Conservation (phyloP, 2,329 filamentous ascomycete genomes). For the Epichloe coenophiala region DNA sequence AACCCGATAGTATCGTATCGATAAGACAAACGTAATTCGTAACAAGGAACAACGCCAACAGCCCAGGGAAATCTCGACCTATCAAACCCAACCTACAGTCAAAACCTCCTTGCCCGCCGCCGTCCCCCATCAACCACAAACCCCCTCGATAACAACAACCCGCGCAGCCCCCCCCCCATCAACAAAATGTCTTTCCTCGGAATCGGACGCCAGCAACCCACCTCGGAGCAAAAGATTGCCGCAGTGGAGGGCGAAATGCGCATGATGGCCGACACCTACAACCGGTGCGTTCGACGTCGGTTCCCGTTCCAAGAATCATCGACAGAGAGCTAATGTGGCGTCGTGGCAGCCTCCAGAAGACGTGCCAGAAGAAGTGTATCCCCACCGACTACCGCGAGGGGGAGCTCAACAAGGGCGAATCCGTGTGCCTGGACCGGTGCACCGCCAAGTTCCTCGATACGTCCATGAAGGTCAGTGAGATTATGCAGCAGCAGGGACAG, state of each 20-base stretch:
- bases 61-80: too few species aligned
- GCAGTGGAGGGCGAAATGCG: conserved; percentile 95
- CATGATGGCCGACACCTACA: conserved; percentile 96
- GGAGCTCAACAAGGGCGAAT: conserved; percentile 98
- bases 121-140: too few species aligned
- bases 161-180: not conserved
- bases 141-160: too few species aligned
- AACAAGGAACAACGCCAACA: too few species aligned
- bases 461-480: conserved; percentile 93
- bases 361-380: conserved; percentile 89
- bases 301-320: not conserved
- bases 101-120: too few species aligned
- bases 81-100: too few species aligned
- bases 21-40: too few species aligned
- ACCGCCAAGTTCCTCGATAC: conserved; percentile 98
- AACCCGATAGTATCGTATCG: too few species aligned
- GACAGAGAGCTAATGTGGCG: not conserved
- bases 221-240: conserved; percentile 93
- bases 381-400: conserved; percentile 85
- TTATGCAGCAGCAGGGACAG: conserved; percentile 80
- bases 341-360: conserved; percentile 57
- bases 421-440: conserved; percentile 94
- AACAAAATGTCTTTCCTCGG: conserved; percentile 28
- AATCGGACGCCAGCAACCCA: conserved; percentile 59
- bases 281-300: conserved; percentile 49